A percentile compares a stretch with the other conserved stretches of the same genome.
These are phyloP conservation scores for Pyrenophora graminea DNA, from an alignment of 2,329 filamentous ascomycete species.

Conservation along the genomic window DNA sequence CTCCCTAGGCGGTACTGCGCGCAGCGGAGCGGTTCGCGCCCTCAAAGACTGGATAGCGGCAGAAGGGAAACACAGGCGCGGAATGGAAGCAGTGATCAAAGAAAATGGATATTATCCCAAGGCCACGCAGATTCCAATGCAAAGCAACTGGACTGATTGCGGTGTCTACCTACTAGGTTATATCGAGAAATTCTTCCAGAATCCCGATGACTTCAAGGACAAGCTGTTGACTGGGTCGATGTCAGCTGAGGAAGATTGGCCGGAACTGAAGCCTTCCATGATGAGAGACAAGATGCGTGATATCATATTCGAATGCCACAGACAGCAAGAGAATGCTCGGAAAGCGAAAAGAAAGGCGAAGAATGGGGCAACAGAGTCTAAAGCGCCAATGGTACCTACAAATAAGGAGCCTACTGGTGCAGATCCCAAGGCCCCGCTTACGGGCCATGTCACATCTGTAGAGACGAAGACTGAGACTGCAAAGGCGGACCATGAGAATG, in stretches of 20 bases:
- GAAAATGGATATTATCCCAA: conserved; percentile 68
- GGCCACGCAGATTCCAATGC: conserved; percentile 68
- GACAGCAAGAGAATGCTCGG: conserved; percentile 36
- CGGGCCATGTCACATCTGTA: background rate
- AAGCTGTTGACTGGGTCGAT: conserved; percentile 70
- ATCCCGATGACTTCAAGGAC: conserved; percentile 71
- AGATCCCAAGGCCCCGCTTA: background rate
- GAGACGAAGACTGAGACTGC: background rate
- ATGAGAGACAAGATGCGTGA: conserved; percentile 70
- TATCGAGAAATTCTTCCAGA: conserved; percentile 75
- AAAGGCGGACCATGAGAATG: background rate
- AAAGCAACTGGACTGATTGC: conserved; percentile 86
- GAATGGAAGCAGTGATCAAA: conserved; percentile 51
- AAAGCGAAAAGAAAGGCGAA: conserved; percentile 21
- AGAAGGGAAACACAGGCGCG: conserved; percentile 71
- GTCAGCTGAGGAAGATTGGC: conserved; percentile 59
- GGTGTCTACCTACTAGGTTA: conserved; percentile 87
- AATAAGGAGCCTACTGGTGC: background rate
- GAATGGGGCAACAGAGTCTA: conserved; percentile 3
- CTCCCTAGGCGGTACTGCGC: conserved; percentile 68
- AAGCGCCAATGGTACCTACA: conserved; percentile 1
- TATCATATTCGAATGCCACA: conserved; percentile 68
- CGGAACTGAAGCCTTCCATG: conserved; percentile 56
- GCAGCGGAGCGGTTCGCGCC: conserved; percentile 62
- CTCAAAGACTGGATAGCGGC: conserved; percentile 77